Base-by-base conservation (phyloP, 2,329 filamentous ascomycete species). In the Ophiognomonia clavigignenti-juglandacearum region DNA sequence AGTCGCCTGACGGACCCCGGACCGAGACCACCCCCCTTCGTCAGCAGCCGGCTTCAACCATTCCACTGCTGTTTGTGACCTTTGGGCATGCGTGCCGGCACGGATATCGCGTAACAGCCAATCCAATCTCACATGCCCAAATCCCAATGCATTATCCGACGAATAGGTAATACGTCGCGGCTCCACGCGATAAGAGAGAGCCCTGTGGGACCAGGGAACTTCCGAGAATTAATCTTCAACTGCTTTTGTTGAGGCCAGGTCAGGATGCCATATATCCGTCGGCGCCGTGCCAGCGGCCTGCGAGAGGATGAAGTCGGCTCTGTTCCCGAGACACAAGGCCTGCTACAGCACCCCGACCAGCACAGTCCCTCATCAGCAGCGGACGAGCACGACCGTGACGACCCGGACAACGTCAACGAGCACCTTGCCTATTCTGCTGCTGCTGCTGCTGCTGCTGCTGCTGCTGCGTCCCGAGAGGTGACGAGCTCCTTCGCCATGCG, bases 251-350 rank as follows among this genome's bases (percentile, higher is more conserved):
- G n/a, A n/a, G n/a, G n/a, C n/a, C 7, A 31, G 42, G 34, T 40
- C 32, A 46, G 6, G 20, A 47, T 50, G 48, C 31, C 48, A 18
- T 40, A 50, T 43, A 43, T 31, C 14, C 13, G 20, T 18, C 24
- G 3, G 32, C 38, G 32, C 42, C 47, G 36, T 37, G 4, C 22
- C 29, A 37, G 41, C 43, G 20, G 40, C 18, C 13, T 19, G 8
- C 19, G 8, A 31, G 39, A 43, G 7, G 44, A 47, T 4, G 24
- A 31, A 14, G n/a, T n/a, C n/a, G 19, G 23, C 11, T 23, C 27
- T 7, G 38, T 26, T 16, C 43, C 18, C 20, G 44, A 50, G 34
- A 43, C 44, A 7, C 48, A 32, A 26, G 29, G 19, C 11, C 39
- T 50, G 9, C 20, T 50, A 5, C 14, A 43, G 23, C 6, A 43